Evolutionary conservation across 2,329 filamentous ascomycete species (phyloP).

Genomic region (Gyromitra esculenta): DNA sequence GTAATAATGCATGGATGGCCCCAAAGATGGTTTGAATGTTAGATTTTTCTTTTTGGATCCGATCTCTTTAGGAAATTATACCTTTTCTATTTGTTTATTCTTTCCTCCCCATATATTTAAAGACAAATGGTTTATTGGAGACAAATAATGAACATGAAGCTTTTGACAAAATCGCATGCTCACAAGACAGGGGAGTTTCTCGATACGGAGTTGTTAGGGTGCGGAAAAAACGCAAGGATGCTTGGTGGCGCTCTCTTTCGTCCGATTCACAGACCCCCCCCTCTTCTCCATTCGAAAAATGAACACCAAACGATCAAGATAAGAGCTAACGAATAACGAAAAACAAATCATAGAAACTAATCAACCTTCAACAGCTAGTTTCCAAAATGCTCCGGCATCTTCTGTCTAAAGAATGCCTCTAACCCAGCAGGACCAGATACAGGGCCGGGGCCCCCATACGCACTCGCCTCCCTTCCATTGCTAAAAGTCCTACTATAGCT

Average conservation of each 20-base stretch:
- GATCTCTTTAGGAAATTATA: neutral
- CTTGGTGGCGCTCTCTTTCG: neutral
- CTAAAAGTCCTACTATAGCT: constrained; percentile 38
- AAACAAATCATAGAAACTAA: constrained; percentile 14
- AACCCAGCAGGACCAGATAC: constrained; percentile 28
- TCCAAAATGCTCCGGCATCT: constrained; percentile 41
- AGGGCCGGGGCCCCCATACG: constrained; percentile 11
- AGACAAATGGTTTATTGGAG: neutral
- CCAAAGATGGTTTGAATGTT: neutral
- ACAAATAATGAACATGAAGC: constrained; percentile 15
- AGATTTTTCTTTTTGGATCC: neutral
- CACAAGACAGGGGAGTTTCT: constrained; percentile 4
- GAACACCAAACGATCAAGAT: constrained; percentile 1
- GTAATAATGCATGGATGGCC: constrained; percentile 55
- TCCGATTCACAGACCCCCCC: neutral
- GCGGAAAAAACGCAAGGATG: constrained; percentile 1
- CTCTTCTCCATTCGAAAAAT: constrained; percentile 4
- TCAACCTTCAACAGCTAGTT: neutral
- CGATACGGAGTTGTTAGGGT: neutral
- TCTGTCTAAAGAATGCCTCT: constrained; percentile 49
- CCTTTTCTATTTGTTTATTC: neutral
- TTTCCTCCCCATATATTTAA: neutral
- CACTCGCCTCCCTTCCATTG: constrained; percentile 28
- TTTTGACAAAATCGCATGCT: constrained; percentile 25
- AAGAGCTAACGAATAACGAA: constrained; percentile 4